Base-by-base conservation (phyloP, 164 flowering plant genomes). In the Tinospora cordifolia region DNA sequence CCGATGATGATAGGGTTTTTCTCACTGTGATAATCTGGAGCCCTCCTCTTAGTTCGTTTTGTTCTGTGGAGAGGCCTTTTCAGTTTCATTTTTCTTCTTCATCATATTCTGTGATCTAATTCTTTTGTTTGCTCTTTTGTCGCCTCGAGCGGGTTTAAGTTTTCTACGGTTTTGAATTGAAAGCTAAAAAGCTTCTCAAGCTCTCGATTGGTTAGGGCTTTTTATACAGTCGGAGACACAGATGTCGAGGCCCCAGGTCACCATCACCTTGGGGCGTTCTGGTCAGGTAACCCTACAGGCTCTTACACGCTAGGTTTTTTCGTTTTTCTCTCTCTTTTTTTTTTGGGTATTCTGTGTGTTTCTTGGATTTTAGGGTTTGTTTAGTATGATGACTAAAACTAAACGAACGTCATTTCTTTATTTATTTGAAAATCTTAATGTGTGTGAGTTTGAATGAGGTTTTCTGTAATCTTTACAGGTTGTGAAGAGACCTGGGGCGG, bases 251-350 rank as follows among this genome's bases (percentile, higher is more conserved):
- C 78, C 83, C 65, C 84, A 81, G 68, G 83, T 88, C 63, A 88
- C 93, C 15, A 87, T 90, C 40, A 88, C 92, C 76, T 80, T 90
- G 22, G 93, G 97, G 14, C 79, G 86, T 58, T 75, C 77, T 44
- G 89, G 92, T 68, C 93, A 84, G 89, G 97, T 90, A 79, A 27
- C 68, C 5, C 19, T 54, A n/a, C 57, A 13, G 3, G 6, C 10
- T 44, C 39, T 34, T 51, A 12, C 15, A 3, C n/a, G 4, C 68
- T 39, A 59, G 34, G 36, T n/a, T 65, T 44, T 26, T 34, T 46
- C n/a, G n/a, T n/a, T n/a, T n/a, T n/a, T n/a, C n/a, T n/a, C n/a
- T n/a, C n/a, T n/a, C n/a, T 59, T 15, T 17, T 30, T 68, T 44
- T 26, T 34, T 46, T 59, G n/a, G n/a, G n/a, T n/a, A n/a, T 15